phyloP scores from a whole-genome alignment of 2,329 filamentous ascomycete species.

The Neofusicoccum parvum region DNA sequence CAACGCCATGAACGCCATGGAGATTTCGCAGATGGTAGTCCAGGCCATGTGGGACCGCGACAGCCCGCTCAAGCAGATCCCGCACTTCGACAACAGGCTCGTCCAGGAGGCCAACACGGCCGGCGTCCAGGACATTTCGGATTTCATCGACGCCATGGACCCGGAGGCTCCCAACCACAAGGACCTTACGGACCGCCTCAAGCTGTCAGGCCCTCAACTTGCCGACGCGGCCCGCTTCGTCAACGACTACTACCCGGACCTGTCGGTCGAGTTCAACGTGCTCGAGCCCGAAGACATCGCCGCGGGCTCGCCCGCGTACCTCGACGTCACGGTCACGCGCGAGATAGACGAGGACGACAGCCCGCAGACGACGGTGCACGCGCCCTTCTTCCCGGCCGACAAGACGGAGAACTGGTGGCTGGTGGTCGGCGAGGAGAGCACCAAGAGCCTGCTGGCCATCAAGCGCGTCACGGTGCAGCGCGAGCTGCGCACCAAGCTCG shows the following conservation, averaged over 20 bases:
- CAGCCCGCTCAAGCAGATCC: constrained; percentile 95
- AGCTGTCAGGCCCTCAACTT: constrained; percentile 78
- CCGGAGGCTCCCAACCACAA: constrained; percentile 77
- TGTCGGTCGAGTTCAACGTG: constrained; percentile 87
- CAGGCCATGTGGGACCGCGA: constrained; percentile 99
- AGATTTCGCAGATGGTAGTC: constrained; percentile 98
- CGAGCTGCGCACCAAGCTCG: constrained; percentile 76
- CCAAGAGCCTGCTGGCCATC: constrained; percentile 84
- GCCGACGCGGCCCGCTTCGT: constrained; percentile 91
- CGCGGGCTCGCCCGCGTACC: constrained; percentile 77
- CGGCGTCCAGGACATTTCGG: constrained; percentile 88
- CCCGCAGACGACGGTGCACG: constrained; percentile 82
- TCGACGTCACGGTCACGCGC: constrained; percentile 82
- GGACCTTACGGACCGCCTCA: constrained; percentile 77
- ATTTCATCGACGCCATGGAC: constrained; percentile 99
- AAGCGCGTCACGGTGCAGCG: constrained; percentile 88
- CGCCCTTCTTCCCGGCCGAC: constrained; percentile 86
- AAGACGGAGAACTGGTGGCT: constrained; percentile 99
- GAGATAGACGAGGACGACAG: constrained; percentile 75
- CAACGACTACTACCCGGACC: constrained; percentile 93
- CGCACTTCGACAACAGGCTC: constrained; percentile 83
- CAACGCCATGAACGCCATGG: constrained; percentile 98
- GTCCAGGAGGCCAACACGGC: constrained; percentile 81
- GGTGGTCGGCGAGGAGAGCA: constrained; percentile 89
- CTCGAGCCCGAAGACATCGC: constrained; percentile 78